Percentiles rank a stretch among this genome's conserved stretches.
phyloP scores from a whole-genome alignment of 805 yeast genomes.

The Teunomyces pallodes region DNA sequence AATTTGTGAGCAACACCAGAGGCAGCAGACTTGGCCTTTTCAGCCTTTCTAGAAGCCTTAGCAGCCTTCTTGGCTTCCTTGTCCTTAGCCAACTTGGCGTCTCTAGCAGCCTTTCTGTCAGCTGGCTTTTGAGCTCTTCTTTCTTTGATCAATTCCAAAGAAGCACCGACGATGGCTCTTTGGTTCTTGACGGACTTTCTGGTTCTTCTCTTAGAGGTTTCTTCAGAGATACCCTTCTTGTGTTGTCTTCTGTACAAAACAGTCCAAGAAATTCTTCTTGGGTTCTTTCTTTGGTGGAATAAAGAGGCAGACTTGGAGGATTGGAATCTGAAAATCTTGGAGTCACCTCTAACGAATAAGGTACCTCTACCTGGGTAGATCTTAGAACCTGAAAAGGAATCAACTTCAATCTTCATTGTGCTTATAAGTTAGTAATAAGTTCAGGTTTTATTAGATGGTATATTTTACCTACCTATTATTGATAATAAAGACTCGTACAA shows the following conservation, averaged over 20 bases:
- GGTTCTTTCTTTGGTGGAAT: conserved; percentile 99
- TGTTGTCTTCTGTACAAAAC: conserved; percentile 99
- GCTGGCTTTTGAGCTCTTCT: conserved; percentile 95
- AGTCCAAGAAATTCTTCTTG: conserved; percentile 99
- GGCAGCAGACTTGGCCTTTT: conserved; percentile 79
- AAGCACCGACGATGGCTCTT: conserved; percentile 99
- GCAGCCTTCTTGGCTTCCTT: conserved; percentile 87
- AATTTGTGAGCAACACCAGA: conserved; percentile 65
- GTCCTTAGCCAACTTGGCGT: conserved; percentile 77
- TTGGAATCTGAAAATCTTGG: conserved; percentile 99
- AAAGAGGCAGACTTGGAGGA: conserved; percentile 96
- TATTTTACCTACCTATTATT: conserved; percentile 16
- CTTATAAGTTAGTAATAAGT: conserved; percentile 31
- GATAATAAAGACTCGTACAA: conserved; percentile 11
- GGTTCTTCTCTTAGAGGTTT: conserved; percentile 92
- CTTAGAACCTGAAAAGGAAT: conserved; percentile 98
- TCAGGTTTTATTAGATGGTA: background rate
- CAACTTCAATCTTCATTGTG: conserved; percentile 98
- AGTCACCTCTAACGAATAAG: conserved; percentile 98
- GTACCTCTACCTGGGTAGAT: conserved; percentile 99
- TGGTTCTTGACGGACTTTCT: conserved; percentile 98
- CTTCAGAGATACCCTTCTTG: conserved; percentile 99
- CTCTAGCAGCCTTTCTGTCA: conserved; percentile 97
- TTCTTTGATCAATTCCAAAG: conserved; percentile 96
- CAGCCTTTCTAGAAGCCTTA: conserved; percentile 94